Percentiles rank a stretch among this genome's conserved stretches.
Evolutionary conservation across 345 rosid genomes (phyloP).

Genomic region (rapeseed (Brassica napus)): Da-Ae NC_063449.1:35447001-35447500

Average conservation of each 20-base stretch:
- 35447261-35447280: neutral
- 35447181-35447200: no score
- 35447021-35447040: no score
- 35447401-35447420: constrained; percentile 28
- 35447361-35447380: constrained; percentile 30
- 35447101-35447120: no score
- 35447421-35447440: constrained; percentile 48
- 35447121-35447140: no score
- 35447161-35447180: no score
- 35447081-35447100: no score
- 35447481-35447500: constrained; percentile 28
- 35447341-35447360: neutral
- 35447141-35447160: no score
- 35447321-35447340: neutral
- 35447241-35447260: neutral
- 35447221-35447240: neutral
- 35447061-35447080: no score
- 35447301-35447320: neutral
- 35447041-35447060: no score
- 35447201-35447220: no score
- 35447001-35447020: no score
- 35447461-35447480: constrained; percentile 40
- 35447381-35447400: constrained; percentile 19
- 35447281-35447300: neutral
- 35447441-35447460: constrained; percentile 42